Conservation (phyloP, 805 yeast genomes). For the Saccharomycopsis sp. region DNA sequence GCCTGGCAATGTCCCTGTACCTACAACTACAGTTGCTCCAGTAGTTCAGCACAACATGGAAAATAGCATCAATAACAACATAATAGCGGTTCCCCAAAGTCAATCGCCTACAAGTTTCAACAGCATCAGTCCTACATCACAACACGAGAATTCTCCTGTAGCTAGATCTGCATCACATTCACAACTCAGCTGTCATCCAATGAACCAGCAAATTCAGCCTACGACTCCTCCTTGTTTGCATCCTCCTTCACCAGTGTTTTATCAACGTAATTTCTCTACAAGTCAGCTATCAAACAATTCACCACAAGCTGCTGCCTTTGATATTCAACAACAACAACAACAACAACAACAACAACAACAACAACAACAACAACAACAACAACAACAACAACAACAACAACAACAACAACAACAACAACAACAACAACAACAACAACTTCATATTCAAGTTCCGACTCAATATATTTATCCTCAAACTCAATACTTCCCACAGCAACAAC, state of each 20-base stretch:
- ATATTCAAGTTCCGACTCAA: not conserved
- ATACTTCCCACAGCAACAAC: not conserved
- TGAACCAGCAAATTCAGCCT: not conserved
- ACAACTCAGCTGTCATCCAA: not conserved
- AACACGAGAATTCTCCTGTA: not conserved
- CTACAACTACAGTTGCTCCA: not conserved
- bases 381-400: not conserved
- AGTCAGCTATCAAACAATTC: not conserved
- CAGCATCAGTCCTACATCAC: not conserved
- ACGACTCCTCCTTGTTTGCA: not conserved
- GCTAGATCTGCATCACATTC: not conserved
- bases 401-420: conserved; percentile 1
- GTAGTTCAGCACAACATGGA: not conserved
- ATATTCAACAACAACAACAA: not conserved
- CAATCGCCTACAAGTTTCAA: not conserved
- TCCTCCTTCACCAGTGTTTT: not conserved
- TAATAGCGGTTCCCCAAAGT: conserved; percentile 30
- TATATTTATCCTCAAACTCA: not conserved
- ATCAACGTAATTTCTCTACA: conserved; percentile 1
- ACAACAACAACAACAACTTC: not conserved
- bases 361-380: not conserved
- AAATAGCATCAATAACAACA: conserved; percentile 25
- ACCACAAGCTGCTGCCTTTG: not conserved
- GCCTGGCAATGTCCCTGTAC: conserved; percentile 2
- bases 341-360: not conserved